Evolutionary conservation across 2,329 filamentous ascomycete species (phyloP), one percentile per base, ranked within the genome.

Genomic region (Diaporthe citrichinensis): DNA sequence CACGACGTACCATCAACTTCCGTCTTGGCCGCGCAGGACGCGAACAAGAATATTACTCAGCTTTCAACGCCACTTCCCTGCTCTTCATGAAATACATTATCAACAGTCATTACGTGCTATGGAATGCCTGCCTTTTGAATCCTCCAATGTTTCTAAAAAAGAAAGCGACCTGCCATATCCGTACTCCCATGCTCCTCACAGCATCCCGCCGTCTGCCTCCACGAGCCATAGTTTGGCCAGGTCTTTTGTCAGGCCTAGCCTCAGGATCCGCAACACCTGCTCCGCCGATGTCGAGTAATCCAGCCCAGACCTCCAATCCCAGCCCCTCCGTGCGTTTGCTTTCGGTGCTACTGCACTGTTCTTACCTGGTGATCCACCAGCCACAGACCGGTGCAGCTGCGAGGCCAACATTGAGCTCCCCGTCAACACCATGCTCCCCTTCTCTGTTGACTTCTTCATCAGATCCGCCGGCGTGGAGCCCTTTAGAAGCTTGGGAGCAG

Each of bases 251-350:
- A 98, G 83, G 3, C 92, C 94, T 71, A 95, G 83, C 78, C 96
- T 90, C 83, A 98, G 82, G 78, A 93, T 89, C 78, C 89, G 88
- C 76, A 98, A 84, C n/a, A 98, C 87, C 77, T 96, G 94, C 65
- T 88, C 88, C 0, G 92, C 94, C 77, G 86, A 91, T 25, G 89
- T 90, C 15, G 87, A 88, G 41, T 90, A 88, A 14, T 86, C 82
- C 61, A 94, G 85, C 2, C 87, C 88, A 12, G 85, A 86, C 81
- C 91, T 87, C 92, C 93, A 97, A 86, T 92, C 94, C 94, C 83
- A 86, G 87, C 79, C 94, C 87, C 95, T 94, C 96, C 83, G 96
- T 93, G 94, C 94, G 95, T 17, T 91, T 91, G 72, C 93, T 78
- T 90, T 88, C 57, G 80, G 80, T 9, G 85, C 82, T 44, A 90